phyloP scores from a whole-genome alignment of 257 asterid species.

The Oldenlandia corymbosa region DNA sequence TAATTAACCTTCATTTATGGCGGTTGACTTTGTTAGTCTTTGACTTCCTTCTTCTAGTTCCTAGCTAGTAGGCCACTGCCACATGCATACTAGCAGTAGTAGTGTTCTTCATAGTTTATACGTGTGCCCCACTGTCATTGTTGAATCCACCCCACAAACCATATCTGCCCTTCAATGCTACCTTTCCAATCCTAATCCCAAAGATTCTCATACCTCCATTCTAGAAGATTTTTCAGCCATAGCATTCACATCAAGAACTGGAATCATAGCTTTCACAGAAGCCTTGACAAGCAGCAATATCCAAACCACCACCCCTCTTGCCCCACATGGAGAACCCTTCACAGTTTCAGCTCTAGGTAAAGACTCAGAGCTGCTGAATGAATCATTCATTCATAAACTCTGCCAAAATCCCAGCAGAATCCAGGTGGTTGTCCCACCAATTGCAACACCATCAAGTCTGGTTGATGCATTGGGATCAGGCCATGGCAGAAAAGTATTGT shows the following conservation, averaged over 20 bases:
- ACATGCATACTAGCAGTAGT: too few species aligned
- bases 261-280: slow-evolving; percentile 51
- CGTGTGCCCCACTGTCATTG: slow-evolving; percentile 62
- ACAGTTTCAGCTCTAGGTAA: slow-evolving; percentile 58
- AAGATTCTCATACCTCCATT: slow-evolving; percentile 14
- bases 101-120: too few species aligned
- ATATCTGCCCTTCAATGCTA: slow-evolving; percentile 37
- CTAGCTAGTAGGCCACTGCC: too few species aligned
- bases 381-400: slow-evolving; percentile 32
- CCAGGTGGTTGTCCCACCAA: slow-evolving; percentile 48
- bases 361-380: slow-evolving; percentile 57
- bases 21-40: too few species aligned
- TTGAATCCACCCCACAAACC: slow-evolving; percentile 54
- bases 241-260: slow-evolving; percentile 79
- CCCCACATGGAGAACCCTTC: slow-evolving; percentile 42
- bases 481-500: slow-evolving; percentile 44
- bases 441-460: slow-evolving; percentile 63
- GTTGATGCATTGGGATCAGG: slow-evolving; percentile 59
- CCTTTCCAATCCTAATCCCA: slow-evolving; percentile 19
- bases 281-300: slow-evolving; percentile 35
- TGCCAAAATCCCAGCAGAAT: slow-evolving; percentile 48
- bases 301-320: slow-evolving; percentile 26
- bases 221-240: slow-evolving; percentile 58
- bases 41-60: too few species aligned
- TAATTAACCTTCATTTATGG: too few species aligned